A percentile compares a stretch with the other conserved stretches of the same genome.
Evolutionary conservation across 208 protist genomes (phyloP).

Genomic region (Trichomonas vaginalis): DNA sequence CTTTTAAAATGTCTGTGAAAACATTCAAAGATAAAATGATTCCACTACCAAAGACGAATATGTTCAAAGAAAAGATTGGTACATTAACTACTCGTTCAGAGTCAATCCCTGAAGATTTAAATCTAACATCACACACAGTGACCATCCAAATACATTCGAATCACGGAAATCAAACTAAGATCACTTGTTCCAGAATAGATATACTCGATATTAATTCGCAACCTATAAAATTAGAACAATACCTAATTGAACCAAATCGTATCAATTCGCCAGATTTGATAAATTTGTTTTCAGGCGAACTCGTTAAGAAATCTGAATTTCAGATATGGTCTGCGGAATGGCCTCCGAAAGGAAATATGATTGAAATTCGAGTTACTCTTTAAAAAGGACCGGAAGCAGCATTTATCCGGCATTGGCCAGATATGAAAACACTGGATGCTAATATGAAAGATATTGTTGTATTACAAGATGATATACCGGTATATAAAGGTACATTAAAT

Average conservation of each 20-base stretch:
- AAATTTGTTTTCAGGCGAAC: background rate
- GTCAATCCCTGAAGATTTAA: background rate
- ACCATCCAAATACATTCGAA: background rate
- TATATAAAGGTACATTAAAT: background rate
- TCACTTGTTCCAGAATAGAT: background rate
- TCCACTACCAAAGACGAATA: background rate
- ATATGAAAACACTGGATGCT: background rate
- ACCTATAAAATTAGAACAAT: background rate
- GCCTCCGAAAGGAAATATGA: background rate
- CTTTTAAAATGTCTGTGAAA: background rate
- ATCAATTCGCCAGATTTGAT: background rate
- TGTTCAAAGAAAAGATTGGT: background rate
- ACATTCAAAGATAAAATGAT: background rate
- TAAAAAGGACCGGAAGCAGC: background rate
- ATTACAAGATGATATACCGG: background rate
- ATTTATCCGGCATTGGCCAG: background rate
- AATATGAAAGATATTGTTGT: background rate
- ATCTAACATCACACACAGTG: background rate
- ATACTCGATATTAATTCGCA: background rate
- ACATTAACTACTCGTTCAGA: background rate
- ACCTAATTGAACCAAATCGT: background rate
- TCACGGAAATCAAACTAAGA: background rate
- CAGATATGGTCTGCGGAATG: background rate
- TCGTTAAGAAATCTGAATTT: background rate
- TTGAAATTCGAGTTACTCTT: background rate